Evolutionary conservation across 805 yeast genomes (phyloP).

Genomic region (Maudiozyma serrabonitensis): DNA sequence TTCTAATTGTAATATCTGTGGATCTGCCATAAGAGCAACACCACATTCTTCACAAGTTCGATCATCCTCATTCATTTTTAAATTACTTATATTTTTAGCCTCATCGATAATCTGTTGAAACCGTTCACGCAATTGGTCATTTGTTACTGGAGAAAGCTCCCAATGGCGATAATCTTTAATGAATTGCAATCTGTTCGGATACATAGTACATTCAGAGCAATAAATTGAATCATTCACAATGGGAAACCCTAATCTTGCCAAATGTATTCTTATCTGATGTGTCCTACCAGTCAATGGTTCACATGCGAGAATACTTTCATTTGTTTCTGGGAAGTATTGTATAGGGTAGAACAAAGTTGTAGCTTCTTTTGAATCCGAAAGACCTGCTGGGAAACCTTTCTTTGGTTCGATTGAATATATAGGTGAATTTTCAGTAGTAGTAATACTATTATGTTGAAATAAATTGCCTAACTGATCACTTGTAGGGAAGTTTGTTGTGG

Average conservation of each 20-base stretch:
- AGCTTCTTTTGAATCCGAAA: slow-evolving; percentile 46
- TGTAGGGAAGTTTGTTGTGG: neutral
- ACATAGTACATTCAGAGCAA: slow-evolving; percentile 13
- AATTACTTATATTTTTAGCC: slow-evolving; percentile 31
- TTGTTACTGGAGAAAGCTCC: slow-evolving; percentile 7
- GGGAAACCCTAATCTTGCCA: slow-evolving; percentile 77
- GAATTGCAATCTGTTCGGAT: slow-evolving; percentile 19
- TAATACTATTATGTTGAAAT: neutral
- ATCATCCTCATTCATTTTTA: neutral
- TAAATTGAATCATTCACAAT: slow-evolving; percentile 84
- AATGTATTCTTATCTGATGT: slow-evolving; percentile 89
- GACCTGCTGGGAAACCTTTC: slow-evolving; percentile 43
- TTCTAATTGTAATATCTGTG: slow-evolving; percentile 21
- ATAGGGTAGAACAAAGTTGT: slow-evolving; percentile 56
- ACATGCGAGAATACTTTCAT: slow-evolving; percentile 59
- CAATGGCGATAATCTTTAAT: slow-evolving; percentile 12
- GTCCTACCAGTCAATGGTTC: slow-evolving; percentile 90
- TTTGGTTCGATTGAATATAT: slow-evolving; percentile 65
- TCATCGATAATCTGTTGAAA: slow-evolving; percentile 17
- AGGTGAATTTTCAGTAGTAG: slow-evolving; percentile 30
- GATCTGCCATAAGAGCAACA: slow-evolving; percentile 15
- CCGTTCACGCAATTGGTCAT: slow-evolving; percentile 4
- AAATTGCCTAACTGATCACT: neutral
- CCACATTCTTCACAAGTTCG: slow-evolving; percentile 21
- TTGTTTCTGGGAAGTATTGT: slow-evolving; percentile 43